Evolutionary conservation across 768 basidiomycete species (phyloP).

Genomic region (Serpula lacrymans): DNA sequence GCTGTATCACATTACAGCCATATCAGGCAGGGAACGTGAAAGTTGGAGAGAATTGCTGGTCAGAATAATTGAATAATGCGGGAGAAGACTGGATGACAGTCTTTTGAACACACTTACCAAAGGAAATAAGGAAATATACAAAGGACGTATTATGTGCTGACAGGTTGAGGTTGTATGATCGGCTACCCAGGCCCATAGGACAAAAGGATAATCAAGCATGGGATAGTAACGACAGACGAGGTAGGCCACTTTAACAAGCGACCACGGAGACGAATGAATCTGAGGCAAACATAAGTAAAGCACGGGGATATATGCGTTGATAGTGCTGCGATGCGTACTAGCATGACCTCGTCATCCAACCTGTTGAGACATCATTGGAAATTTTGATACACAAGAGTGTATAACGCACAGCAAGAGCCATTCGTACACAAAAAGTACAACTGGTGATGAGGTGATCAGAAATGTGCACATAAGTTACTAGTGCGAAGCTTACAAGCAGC

Average conservation of each 20-base stretch:
- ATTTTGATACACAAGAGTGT: background rate
- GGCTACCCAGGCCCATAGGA: constrained; percentile 37
- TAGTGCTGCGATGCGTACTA: constrained; percentile 13
- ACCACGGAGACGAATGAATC: constrained; percentile 36
- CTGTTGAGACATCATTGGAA: constrained; percentile 9
- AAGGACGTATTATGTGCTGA: constrained; percentile 25
- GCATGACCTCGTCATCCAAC: constrained; percentile 17
- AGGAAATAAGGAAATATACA: constrained; percentile 29
- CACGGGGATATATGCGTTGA: background rate
- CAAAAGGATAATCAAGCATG: constrained; percentile 31
- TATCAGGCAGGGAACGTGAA: no score
- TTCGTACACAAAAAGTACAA: no score
- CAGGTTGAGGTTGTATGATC: constrained; percentile 32
- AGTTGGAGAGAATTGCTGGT: no score
- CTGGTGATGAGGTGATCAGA: no score
- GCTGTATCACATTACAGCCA: background rate
- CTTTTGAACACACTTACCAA: constrained; percentile 31
- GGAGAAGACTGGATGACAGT: no score
- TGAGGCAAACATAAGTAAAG: constrained; percentile 7
- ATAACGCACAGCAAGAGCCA: constrained; percentile 32
- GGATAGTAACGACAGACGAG: constrained; percentile 43
- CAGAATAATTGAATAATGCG: background rate
- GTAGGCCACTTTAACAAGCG: constrained; percentile 37
- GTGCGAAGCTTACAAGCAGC: no score
- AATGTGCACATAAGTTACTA: no score